Percentiles rank a stretch among this genome's conserved stretches.
Evolutionary conservation across 2,329 filamentous ascomycete species (phyloP).

Genomic region (Sporothrix sp.): DNA sequence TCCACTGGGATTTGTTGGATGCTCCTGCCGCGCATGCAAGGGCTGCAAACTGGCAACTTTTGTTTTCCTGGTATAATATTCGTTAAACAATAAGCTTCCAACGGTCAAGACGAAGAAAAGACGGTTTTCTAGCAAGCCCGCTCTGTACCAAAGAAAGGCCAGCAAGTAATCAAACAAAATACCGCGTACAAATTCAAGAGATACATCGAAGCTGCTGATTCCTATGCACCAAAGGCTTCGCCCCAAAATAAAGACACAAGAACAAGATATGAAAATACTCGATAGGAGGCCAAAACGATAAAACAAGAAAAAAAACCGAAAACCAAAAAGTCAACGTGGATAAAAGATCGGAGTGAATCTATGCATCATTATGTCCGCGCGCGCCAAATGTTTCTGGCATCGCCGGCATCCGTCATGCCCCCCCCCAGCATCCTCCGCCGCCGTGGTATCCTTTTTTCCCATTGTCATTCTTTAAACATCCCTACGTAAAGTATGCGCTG

Average conservation of each 20-base stretch:
- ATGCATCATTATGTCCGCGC: conserved; percentile 7
- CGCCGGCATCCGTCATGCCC: background rate
- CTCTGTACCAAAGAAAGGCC: no score
- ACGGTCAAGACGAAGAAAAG: no score
- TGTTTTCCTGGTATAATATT: no score
- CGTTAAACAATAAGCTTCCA: no score
- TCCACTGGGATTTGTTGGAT: no score
- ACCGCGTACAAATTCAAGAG: no score
- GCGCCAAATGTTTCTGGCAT: background rate
- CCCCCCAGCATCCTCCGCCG: background rate
- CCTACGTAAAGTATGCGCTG: conserved; percentile 56
- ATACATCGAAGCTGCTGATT: background rate
- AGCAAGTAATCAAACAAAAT: no score
- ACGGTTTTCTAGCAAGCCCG: no score
- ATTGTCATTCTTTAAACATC: background rate
- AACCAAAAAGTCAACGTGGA: background rate
- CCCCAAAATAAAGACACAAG: background rate
- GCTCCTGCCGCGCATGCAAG: no score
- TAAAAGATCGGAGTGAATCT: conserved; percentile 1
- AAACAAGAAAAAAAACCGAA: background rate
- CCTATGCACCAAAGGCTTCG: conserved; percentile 2
- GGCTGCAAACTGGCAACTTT: no score
- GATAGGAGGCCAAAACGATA: background rate
- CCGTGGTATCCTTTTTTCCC: background rate
- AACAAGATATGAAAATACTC: background rate